Evolutionary conservation across 1,139 yeast species (phyloP).

Genomic region (Blastobotrys capitulatus): DNA sequence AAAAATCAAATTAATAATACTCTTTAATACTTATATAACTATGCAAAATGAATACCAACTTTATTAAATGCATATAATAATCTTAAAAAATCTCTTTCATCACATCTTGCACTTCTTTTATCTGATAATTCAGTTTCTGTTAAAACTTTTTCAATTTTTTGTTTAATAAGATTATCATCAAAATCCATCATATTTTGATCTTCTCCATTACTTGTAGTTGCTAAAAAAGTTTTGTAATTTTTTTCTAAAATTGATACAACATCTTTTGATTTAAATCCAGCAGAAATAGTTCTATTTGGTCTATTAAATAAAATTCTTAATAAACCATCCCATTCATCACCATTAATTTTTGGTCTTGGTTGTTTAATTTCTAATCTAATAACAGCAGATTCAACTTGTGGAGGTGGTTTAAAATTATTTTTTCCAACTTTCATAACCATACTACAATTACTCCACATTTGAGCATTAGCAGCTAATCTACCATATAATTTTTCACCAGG

Average conservation of each 20-base stretch:
- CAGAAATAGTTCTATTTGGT: constrained; percentile 87
- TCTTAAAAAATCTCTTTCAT: constrained; percentile 87
- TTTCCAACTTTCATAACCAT: constrained; percentile 98
- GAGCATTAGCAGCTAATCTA: constrained; percentile 91
- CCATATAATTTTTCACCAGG: constrained; percentile 95
- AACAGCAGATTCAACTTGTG: constrained; percentile 95
- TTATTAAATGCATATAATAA: constrained; percentile 90
- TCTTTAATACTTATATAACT: constrained; percentile 13
- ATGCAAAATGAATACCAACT: constrained; percentile 95
- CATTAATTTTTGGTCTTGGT: constrained; percentile 90
- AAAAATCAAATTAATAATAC: neutral
- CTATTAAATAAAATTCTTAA: constrained; percentile 86
- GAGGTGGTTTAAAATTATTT: constrained; percentile 97
- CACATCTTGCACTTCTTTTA: constrained; percentile 89
- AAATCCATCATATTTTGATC: constrained; percentile 43
- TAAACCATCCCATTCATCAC: constrained; percentile 95
- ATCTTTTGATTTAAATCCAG: constrained; percentile 82
- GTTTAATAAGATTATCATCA: constrained; percentile 41
- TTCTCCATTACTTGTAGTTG: constrained; percentile 36
- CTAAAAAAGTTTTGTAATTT: constrained; percentile 76
- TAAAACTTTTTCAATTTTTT: constrained; percentile 60
- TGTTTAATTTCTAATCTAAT: constrained; percentile 86
- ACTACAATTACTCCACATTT: constrained; percentile 98
- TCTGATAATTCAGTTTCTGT: constrained; percentile 67
- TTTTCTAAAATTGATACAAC: constrained; percentile 82